A percentile compares a stretch with the other conserved stretches of the same genome.
Conservation (phyloP, 1,284 basidiomycete species). For the Leccinum variabile region DNA sequence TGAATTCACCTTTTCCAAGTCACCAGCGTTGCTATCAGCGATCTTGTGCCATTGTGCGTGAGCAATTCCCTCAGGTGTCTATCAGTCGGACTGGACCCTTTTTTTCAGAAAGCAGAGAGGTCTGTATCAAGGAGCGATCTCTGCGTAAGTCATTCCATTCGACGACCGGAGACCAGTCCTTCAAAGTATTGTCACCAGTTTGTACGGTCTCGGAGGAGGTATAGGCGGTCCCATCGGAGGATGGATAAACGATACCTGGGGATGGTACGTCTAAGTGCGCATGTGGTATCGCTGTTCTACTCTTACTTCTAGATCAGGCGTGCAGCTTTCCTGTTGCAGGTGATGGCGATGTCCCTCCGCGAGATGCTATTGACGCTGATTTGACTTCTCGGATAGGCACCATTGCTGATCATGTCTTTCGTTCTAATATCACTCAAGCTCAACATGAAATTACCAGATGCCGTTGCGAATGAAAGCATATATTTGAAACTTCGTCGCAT, state of each 20-base stretch:
- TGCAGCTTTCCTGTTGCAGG: background rate
- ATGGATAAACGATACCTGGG: constrained; percentile 41
- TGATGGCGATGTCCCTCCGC: background rate
- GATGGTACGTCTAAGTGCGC: background rate
- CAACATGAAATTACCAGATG: constrained; percentile 61
- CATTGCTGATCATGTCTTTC: background rate
- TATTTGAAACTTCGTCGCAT: constrained; percentile 61
- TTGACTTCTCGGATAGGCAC: background rate
- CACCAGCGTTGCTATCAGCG: constrained; percentile 70
- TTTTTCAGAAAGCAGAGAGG: constrained; percentile 73
- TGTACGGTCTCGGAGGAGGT: constrained; percentile 72
- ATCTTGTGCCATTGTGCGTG: constrained; percentile 79
- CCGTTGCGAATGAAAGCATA: constrained; percentile 56
- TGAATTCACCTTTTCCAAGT: constrained; percentile 47
- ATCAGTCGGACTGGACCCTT: constrained; percentile 28
- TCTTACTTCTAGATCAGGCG: background rate
- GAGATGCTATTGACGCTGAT: background rate
- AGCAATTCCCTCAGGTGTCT: background rate
- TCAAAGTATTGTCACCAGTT: too few relatives aligned
- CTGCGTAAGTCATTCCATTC: background rate
- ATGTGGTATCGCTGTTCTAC: background rate
- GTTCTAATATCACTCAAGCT: background rate
- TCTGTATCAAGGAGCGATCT: constrained; percentile 71
- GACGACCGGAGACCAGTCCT: too few relatives aligned
- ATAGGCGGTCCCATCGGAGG: constrained; percentile 38